Base-by-base conservation (phyloP, 2,329 filamentous ascomycete species). In the Ophiostoma ulmi region DNA sequence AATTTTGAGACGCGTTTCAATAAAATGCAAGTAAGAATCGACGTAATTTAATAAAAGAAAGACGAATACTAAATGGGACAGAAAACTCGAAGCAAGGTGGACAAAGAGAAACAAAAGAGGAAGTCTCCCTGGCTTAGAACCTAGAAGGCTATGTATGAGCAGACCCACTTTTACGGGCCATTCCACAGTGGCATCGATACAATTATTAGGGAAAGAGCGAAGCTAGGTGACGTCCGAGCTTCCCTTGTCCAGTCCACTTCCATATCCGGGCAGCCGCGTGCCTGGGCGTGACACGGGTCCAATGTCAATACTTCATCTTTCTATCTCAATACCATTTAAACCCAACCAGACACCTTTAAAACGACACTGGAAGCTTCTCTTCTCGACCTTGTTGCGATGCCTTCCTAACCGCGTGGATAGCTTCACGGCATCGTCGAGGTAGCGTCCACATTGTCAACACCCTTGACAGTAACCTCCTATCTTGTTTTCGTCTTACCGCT, bases 151-250 rank as follows among this genome's bases (percentile, higher is more conserved):
- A 48, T n/a, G 52, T 22, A 22, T 58, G 52, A 58, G 52, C 10
- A 38, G 67, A 52, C 41, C 67, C 67, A 26, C 44, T 31, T 67
- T 38, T 20, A 35, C 22, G 36, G 39, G n/a, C 36, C n/a, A 67
- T 31, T 35, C 31, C 61, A 38, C 17, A 36, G 35, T 38, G 61
- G 58, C 20, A 36, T 17, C 14, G 35, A 35, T 36, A 63, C 44
- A 3, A 58, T 14, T 1, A 58, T 58, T 58, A 14, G 44, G 17
- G 44, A 48, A 39, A 39, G 38, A 48, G 44, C 17, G 44, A 48
- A 58, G 52, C 52, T 58, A 58, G 52, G 52, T 58, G 52, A 58
- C 52, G 52, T 58, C 52, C 52, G 52, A 58, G 52, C 52, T 58
- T 58, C 52, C 52, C 22, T 26, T 44, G 39, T 44, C 39, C 39